phyloP scores from a whole-genome alignment of 768 basidiomycete species.

The Hemileccinum rubropunctum region DNA sequence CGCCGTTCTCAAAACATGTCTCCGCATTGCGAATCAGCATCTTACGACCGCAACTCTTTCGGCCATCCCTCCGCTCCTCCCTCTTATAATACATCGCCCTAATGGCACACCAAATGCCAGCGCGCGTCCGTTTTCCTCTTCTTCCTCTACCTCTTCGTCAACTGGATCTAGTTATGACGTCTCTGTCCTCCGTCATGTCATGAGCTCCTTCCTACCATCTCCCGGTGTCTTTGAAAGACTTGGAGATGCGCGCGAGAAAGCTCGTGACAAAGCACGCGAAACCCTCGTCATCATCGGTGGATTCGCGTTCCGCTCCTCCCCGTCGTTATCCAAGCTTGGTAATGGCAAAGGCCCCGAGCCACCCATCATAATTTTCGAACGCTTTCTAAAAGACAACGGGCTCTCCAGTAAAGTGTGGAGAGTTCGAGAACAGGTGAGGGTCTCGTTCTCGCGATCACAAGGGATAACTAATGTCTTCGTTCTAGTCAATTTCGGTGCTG shows the following conservation, averaged over 20 bases:
- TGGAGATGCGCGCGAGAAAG: conserved; percentile 70
- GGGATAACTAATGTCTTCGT: conserved; percentile 1
- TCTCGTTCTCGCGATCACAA: not conserved
- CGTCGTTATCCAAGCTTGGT: conserved; percentile 41
- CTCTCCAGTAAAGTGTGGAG: conserved; percentile 82
- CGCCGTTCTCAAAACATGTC: conserved; percentile 64
- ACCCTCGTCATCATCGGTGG: conserved; percentile 73
- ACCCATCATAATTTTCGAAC: conserved; percentile 68
- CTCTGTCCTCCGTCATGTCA: conserved; percentile 60
- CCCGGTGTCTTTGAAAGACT: conserved; percentile 82
- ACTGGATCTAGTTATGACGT: conserved; percentile 47
- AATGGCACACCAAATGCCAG: conserved; percentile 23
- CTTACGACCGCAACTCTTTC: conserved; percentile 74
- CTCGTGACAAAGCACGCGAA: conserved; percentile 73
- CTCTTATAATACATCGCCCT: conserved; percentile 52
- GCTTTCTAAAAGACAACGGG: conserved; percentile 67
- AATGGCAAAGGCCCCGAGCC: conserved; percentile 66
- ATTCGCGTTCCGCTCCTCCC: conserved; percentile 61
- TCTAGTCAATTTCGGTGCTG: conserved; percentile 60
- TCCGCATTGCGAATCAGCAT: conserved; percentile 81
- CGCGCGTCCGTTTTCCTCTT: conserved; percentile 44
- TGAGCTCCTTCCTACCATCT: conserved; percentile 66
- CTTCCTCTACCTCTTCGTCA: conserved; percentile 50
- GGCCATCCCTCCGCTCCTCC: conserved; percentile 63
- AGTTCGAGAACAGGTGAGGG: conserved; percentile 80